Conservation (phyloP, 2,329 filamentous ascomycete species). For the Scytalidium sp. region DNA sequence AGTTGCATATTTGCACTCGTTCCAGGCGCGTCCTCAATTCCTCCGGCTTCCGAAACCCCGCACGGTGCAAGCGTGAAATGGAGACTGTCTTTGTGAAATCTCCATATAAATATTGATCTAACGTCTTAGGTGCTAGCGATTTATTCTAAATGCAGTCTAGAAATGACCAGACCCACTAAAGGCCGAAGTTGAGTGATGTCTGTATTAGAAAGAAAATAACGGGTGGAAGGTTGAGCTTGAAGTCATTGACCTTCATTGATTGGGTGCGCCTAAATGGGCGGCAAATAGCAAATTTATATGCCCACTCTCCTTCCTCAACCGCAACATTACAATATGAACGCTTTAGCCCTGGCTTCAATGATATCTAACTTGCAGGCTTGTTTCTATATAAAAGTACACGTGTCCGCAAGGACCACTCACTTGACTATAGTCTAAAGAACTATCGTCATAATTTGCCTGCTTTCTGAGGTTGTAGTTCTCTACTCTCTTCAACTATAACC, state of each 20-base stretch:
- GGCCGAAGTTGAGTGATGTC: neutral
- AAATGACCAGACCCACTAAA: neutral
- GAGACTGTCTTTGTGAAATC: neutral
- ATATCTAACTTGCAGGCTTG: too few species aligned
- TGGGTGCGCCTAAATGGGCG: neutral
- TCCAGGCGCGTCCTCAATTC: neutral
- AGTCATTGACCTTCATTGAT: neutral
- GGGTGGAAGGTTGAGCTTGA: neutral
- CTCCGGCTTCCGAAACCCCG: neutral
- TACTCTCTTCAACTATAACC: neutral
- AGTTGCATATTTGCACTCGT: neutral
- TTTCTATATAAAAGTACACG: too few species aligned
- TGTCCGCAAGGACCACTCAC: too few species aligned
- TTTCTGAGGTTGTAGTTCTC: neutral
- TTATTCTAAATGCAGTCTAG: too few species aligned
- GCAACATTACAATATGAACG: too few species aligned
- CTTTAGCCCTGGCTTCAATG: too few species aligned
- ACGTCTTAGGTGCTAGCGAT: too few species aligned
- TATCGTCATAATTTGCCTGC: neutral
- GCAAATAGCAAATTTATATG: neutral
- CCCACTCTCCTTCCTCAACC: neutral
- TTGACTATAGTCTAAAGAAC: too few species aligned
- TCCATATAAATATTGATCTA: neutral
- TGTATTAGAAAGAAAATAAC: neutral
- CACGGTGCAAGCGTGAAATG: neutral